Base-by-base conservation (phyloP, 108 stramenopile genomes). In the Seminavis robusta region DNA sequence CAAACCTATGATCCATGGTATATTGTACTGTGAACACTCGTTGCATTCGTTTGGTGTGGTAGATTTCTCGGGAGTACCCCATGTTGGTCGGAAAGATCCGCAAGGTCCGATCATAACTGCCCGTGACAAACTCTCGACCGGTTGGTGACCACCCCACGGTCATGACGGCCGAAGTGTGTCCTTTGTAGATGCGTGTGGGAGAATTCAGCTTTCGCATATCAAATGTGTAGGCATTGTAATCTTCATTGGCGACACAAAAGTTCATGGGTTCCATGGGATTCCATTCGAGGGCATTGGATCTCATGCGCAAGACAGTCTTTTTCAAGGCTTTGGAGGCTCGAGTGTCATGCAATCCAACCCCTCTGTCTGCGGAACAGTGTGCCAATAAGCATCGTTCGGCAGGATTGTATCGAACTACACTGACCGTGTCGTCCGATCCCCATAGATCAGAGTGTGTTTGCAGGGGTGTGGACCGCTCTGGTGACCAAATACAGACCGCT, bases 221-320 rank as follows among this genome's bases (percentile, higher is more conserved):
- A 67, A 99, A 99, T 0, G 90, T 90, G 68, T 98, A 98, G 8
- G 84, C 70, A 52, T 97, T 91, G 77, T 83, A 79, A 61, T 94
- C 93, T 76, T 99, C 99, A 65, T 92, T 95, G 41, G 94, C 99
- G 5, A 95, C 93, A 0, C 87, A 94, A 61, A 99, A 98, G 48
- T 96, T 94, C 80, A 95, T 78, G 0, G 99, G 98, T 69, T 98
- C 99, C 88, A 95, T 94, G 27, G 99, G 99, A 78, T 99, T 99
- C 99, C 99, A 99, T 67, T 97, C 96, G 46, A 99, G 48, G 32
- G 93, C 94, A 48, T 98, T 98, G 27, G 79, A 80, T 58, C 84
- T 83, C 97, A 97, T 98, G 21, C 59, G 41, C 52, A 98, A 55
- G 17, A 98, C 77, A 7, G 90, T 92, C 77, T 97, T 95, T 56